These are phyloP conservation scores for Yarrowia sp. DNA, from an alignment of 805 yeast genomes.

Conservation along the genomic window DNA sequence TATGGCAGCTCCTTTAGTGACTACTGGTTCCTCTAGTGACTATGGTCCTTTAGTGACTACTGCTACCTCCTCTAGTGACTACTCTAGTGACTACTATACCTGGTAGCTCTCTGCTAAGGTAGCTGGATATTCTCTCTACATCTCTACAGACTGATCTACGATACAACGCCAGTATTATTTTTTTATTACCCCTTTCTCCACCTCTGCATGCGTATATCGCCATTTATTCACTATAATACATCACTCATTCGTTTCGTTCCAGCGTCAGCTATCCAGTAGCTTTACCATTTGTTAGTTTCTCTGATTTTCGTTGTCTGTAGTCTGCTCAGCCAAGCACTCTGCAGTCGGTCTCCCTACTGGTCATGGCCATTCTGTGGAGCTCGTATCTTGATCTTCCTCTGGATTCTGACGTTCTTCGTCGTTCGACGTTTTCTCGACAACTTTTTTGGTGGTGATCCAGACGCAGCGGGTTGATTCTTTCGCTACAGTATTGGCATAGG, in stretches of 20 bases:
- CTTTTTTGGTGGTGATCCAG: constrained; percentile 6
- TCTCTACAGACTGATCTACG: too few species aligned
- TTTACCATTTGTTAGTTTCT: background rate
- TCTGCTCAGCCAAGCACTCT: background rate
- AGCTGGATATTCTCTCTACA: too few species aligned
- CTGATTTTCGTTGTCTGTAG: too few species aligned
- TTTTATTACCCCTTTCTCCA: too few species aligned
- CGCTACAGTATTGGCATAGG: background rate
- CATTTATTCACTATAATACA: background rate
- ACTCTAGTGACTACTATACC: too few species aligned
- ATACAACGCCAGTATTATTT: too few species aligned
- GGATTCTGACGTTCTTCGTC: background rate
- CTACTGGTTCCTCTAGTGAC: too few species aligned
- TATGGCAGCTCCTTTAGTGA: too few species aligned
- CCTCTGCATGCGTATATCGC: background rate
- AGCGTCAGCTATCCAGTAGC: background rate
- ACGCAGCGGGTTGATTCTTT: background rate
- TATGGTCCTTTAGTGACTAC: too few species aligned
- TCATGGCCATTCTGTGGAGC: background rate
- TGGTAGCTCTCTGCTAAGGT: too few species aligned
- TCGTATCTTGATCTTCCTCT: background rate
- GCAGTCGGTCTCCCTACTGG: background rate
- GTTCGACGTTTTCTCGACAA: background rate
- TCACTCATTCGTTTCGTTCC: too few species aligned
- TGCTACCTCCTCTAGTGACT: too few species aligned